Percentiles rank a stretch among this genome's conserved stretches.
Conservation (phyloP, 495 filamentous ascomycete species). For the Hypoxylon fuscum region DNA sequence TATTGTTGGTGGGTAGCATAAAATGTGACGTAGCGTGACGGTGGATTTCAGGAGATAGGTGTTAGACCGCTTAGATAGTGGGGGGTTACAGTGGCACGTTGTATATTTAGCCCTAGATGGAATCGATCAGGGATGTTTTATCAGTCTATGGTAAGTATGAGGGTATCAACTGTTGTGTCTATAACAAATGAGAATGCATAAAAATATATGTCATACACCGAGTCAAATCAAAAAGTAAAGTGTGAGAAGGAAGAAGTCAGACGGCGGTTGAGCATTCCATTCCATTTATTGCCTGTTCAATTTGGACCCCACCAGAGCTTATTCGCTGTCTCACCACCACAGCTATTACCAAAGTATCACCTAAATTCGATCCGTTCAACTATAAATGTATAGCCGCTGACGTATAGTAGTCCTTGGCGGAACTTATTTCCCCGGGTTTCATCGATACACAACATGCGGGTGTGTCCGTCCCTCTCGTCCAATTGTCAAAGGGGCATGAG, state of each 20-base stretch:
- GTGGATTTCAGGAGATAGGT: conserved; percentile 1
- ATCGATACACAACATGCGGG: neutral
- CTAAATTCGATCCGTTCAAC: neutral
- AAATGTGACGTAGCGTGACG: conserved; percentile 38
- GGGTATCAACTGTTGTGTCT: too few species aligned
- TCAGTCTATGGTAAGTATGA: too few species aligned
- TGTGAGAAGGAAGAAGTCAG: neutral
- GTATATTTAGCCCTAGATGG: too few species aligned
- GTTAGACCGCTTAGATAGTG: conserved; percentile 1
- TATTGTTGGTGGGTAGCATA: conserved; percentile 13
- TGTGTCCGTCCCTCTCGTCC: too few species aligned
- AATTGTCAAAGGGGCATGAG: too few species aligned
- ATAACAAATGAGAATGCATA: too few species aligned
- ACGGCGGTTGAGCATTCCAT: neutral
- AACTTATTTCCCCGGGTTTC: neutral
- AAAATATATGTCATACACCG: too few species aligned
- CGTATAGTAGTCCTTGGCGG: too few species aligned
- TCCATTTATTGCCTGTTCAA: neutral
- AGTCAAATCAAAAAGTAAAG: too few species aligned
- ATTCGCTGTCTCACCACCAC: neutral
- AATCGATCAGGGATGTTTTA: too few species aligned
- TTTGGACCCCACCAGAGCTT: neutral
- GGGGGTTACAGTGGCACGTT: conserved; percentile 11
- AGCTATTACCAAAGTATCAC: neutral
- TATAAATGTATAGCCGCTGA: neutral